Conservation (phyloP, 202 grass and related monocot genomes). For the Brachypodium distachyon region DNA sequence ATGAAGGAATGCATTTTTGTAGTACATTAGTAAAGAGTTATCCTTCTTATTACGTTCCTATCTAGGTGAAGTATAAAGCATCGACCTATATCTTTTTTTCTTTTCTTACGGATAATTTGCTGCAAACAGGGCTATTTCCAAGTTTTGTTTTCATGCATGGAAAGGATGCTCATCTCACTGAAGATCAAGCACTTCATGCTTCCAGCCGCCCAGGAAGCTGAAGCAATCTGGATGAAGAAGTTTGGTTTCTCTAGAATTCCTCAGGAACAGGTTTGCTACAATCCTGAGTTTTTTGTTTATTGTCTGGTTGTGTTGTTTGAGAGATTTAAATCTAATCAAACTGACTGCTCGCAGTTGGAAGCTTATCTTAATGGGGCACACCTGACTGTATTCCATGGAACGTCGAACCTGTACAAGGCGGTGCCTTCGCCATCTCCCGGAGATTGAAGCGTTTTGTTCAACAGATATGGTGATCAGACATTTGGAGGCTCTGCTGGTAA, state of each 20-base stretch:
- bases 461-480: neutral
- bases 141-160: conserved; percentile 64
- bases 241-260: conserved; percentile 78
- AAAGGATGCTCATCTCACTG: conserved; percentile 56
- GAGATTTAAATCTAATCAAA: neutral
- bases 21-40: neutral
- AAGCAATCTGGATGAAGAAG: conserved; percentile 93
- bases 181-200: conserved; percentile 80
- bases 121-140: conserved; percentile 88
- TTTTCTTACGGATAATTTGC: neutral
- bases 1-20: neutral
- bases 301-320: neutral
- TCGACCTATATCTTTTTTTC: neutral
- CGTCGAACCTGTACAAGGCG: conserved; percentile 63
- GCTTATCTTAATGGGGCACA: conserved; percentile 67
- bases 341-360: conserved; percentile 41
- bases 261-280: conserved; percentile 43
- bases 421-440: conserved; percentile 22
- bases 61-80: neutral
- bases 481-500: conserved; percentile 28
- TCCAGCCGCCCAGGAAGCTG: conserved; percentile 84
- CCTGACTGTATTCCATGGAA: conserved; percentile 71
- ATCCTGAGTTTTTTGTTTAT: neutral
- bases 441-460: neutral
- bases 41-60: neutral